These are phyloP conservation scores for Cyberlindnera mrakii DNA, from an alignment of 805 yeast genomes.

Conservation along the genomic window DNA sequence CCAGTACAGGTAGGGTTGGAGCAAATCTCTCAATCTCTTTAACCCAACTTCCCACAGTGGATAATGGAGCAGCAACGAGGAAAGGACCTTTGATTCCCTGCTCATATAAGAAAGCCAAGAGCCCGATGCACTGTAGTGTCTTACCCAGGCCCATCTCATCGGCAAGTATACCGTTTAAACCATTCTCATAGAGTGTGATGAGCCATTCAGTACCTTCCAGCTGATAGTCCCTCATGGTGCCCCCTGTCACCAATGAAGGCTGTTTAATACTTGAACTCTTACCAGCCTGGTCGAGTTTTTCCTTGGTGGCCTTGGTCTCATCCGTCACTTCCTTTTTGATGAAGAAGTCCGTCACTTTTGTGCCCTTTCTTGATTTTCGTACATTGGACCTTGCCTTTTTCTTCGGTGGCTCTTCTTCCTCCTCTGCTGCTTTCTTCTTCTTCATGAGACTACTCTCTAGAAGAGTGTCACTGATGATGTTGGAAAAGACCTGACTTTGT, in stretches of 20 bases:
- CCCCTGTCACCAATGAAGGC: constrained; percentile 50
- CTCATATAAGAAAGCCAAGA: constrained; percentile 69
- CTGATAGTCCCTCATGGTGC: constrained; percentile 75
- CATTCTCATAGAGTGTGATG: constrained; percentile 82
- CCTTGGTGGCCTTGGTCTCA: constrained; percentile 20
- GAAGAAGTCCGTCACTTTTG: constrained; percentile 21
- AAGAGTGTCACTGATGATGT: constrained; percentile 77
- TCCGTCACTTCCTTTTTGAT: constrained; percentile 11
- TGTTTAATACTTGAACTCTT: constrained; percentile 31
- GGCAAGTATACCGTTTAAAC: constrained; percentile 89
- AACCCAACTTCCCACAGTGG: constrained; percentile 84
- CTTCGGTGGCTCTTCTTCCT: constrained; percentile 14
- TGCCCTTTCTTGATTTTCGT: constrained; percentile 9
- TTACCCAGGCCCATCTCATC: constrained; percentile 98
- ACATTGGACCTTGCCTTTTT: constrained; percentile 21
- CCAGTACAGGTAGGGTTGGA: constrained; percentile 56
- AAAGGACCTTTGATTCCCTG: constrained; percentile 77
- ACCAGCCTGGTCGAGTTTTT: constrained; percentile 11
- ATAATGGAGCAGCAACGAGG: constrained; percentile 71
- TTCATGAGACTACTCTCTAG: constrained; percentile 40
- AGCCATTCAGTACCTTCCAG: constrained; percentile 90
- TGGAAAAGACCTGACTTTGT: constrained; percentile 81
- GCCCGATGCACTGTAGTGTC: constrained; percentile 81
- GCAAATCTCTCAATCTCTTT: constrained; percentile 68
- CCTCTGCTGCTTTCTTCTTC: constrained; percentile 19